Evolutionary conservation across 495 filamentous ascomycete species (phyloP).

Genomic region (Penicillium maclennaniae): DNA sequence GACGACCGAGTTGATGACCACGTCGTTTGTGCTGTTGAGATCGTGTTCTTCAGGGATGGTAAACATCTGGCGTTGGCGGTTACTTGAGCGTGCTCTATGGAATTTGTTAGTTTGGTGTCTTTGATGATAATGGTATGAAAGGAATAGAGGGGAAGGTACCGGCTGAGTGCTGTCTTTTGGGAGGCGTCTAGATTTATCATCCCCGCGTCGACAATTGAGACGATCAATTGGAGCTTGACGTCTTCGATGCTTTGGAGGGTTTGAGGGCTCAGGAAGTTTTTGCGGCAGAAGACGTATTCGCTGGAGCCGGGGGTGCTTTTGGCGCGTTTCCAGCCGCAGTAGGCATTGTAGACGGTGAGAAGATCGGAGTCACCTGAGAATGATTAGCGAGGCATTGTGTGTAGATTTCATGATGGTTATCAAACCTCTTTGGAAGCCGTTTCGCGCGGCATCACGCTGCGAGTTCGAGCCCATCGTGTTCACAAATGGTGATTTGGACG

Average conservation of each 20-base stretch:
- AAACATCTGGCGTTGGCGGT: conserved; percentile 71
- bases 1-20: conserved; percentile 71
- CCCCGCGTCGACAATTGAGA: conserved; percentile 75
- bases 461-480: conserved; percentile 75
- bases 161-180: conserved; percentile 64
- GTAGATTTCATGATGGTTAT: not conserved
- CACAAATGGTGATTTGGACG: conserved; percentile 90
- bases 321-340: conserved; percentile 77
- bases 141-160: conserved; percentile 25
- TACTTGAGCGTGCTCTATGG: conserved; percentile 46
- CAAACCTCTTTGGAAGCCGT: conserved; percentile 66
- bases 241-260: conserved; percentile 89
- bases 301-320: conserved; percentile 61
- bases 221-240: conserved; percentile 82
- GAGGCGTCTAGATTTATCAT: conserved; percentile 66
- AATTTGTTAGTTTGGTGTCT: conserved; percentile 12
- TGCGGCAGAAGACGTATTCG: conserved; percentile 83
- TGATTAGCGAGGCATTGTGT: conserved; percentile 7
- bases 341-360: conserved; percentile 89
- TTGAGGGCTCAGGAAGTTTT: conserved; percentile 82
- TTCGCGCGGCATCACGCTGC: conserved; percentile 72
- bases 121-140: conserved; percentile 16
- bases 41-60: conserved; percentile 69
- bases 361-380: conserved; percentile 77
- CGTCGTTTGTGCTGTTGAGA: conserved; percentile 70